These are phyloP conservation scores for Solanum chacoense DNA, from an alignment of 305 asterid species.

Conservation along the genomic window DNA sequence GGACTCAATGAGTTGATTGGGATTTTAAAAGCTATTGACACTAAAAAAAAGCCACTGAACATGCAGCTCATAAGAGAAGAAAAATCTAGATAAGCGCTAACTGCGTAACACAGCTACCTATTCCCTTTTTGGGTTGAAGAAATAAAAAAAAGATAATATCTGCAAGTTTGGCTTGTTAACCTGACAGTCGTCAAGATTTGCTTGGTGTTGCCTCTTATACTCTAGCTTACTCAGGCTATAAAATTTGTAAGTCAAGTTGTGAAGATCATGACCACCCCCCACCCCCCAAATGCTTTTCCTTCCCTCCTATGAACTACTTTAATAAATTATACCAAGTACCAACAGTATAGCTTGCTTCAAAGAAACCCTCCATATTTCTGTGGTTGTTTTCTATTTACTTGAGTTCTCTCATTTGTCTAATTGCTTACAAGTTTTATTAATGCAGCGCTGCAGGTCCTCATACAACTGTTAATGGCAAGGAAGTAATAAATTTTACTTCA, in stretches of 20 bases:
- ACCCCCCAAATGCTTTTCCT: neutral
- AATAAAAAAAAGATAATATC: neutral
- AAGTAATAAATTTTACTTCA: conserved; percentile 80
- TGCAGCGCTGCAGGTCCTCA: conserved; percentile 98
- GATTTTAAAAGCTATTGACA: neutral
- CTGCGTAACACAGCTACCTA: neutral
- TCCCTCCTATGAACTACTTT: neutral
- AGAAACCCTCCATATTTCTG: neutral
- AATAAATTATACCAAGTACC: neutral
- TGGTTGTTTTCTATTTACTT: neutral
- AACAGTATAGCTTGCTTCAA: neutral
- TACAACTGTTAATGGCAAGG: conserved; percentile 51
- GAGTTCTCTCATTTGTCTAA: conserved; percentile 4
- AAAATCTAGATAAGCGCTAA: neutral
- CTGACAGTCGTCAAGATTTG: neutral
- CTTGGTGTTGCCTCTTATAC: neutral
- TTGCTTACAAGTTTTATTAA: conserved; percentile 15
- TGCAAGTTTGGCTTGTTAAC: neutral
- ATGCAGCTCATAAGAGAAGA: neutral
- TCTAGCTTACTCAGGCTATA: neutral
- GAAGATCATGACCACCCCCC: neutral
- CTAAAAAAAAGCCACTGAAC: neutral
- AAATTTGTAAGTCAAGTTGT: neutral
- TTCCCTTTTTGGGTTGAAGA: neutral
- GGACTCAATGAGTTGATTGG: neutral